Percentiles rank a stretch among this genome's conserved stretches.
phyloP scores from a whole-genome alignment of 2,329 filamentous ascomycete species.

The Exophiala calicioides region DNA sequence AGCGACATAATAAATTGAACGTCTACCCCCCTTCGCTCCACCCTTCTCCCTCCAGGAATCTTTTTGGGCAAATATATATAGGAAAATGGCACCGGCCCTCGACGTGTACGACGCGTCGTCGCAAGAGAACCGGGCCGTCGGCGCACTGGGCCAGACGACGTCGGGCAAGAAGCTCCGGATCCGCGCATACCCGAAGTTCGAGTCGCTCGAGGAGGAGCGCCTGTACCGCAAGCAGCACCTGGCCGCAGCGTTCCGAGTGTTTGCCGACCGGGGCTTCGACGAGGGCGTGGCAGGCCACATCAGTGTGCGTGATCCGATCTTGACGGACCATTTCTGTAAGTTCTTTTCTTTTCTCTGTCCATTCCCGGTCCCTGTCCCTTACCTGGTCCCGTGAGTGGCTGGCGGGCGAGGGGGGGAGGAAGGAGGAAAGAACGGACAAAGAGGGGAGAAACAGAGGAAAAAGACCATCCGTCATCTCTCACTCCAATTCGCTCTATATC shows the following conservation, averaged over 20 bases:
- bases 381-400: too few relatives aligned
- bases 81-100: constrained; percentile 41
- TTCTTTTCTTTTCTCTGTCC: constrained; percentile 5
- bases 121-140: constrained; percentile 44
- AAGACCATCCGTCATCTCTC: too few relatives aligned
- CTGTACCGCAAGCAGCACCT: constrained; percentile 50
- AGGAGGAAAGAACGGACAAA: neutral
- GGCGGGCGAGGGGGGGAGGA: too few relatives aligned
- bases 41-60: neutral
- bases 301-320: constrained; percentile 44
- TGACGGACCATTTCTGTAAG: constrained; percentile 42
- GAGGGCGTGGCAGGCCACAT: constrained; percentile 48
- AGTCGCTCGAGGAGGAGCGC: constrained; percentile 42
- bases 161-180: constrained; percentile 50
- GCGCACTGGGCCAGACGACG: constrained; percentile 49
- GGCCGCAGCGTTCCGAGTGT: constrained; percentile 47
- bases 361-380: too few relatives aligned
- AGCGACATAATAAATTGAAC: too few relatives aligned
- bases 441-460: neutral
- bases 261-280: constrained; percentile 43
- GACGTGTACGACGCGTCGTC: constrained; percentile 40
- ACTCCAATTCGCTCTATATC: too few relatives aligned
- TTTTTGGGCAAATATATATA: too few relatives aligned
- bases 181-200: constrained; percentile 49
- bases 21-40: neutral